phyloP scores from a whole-genome alignment of 2,329 filamentous ascomycete genomes.

The Colletotrichum gigasporum region DNA sequence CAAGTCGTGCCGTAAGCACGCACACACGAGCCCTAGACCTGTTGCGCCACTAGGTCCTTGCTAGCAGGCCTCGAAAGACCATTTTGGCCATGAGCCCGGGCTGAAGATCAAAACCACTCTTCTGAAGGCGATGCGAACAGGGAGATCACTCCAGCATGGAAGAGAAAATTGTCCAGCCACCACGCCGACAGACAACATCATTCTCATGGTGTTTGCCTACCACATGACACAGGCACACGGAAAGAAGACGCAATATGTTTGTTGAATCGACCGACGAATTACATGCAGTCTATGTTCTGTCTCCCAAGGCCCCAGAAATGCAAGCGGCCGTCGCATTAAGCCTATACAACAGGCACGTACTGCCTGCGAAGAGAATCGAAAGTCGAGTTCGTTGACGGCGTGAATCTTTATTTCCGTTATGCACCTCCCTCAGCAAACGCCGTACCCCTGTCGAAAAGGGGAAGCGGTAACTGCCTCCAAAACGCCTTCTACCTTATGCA shows the following conservation, averaged over 20 bases:
- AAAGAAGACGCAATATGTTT: background rate
- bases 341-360: constrained; percentile 19
- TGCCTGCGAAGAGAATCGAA: constrained; percentile 22
- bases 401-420: constrained; percentile 26
- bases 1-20: too few relatives aligned
- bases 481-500: constrained; percentile 32
- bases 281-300: constrained; percentile 32
- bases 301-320: constrained; percentile 19
- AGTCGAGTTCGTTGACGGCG: constrained; percentile 13
- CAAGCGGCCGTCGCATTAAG: constrained; percentile 26
- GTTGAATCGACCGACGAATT: constrained; percentile 21
- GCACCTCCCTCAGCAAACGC: constrained; percentile 19
- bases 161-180: background rate
- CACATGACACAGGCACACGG: background rate
- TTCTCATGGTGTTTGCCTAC: too few relatives aligned
- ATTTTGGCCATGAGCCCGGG: too few relatives aligned
- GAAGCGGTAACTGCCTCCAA: constrained; percentile 18
- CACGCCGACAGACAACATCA: background rate
- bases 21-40: too few relatives aligned
- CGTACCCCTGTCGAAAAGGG: constrained; percentile 15
- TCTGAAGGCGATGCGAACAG: too few relatives aligned
- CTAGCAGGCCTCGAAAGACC: too few relatives aligned
- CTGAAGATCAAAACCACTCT: too few relatives aligned
- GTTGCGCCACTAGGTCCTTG: too few relatives aligned
- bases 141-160: too few relatives aligned